Conservation (phyloP, 1,284 basidiomycete genomes). For the Puccinia triticina region DNA sequence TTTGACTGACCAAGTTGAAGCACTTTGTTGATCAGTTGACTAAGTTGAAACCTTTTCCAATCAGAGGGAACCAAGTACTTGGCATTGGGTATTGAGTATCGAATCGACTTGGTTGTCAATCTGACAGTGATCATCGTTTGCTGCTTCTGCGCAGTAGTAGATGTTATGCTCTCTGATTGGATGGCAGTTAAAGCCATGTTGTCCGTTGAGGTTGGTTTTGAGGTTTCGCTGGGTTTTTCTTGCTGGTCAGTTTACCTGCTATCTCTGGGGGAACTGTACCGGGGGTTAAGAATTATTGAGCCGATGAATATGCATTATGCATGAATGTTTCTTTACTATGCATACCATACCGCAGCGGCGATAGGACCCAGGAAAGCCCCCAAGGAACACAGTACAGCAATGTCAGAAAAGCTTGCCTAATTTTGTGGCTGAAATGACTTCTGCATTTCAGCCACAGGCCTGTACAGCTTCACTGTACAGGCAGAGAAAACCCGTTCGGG, state of each 20-base stretch:
- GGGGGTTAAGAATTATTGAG: too few relatives aligned
- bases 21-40: conserved; percentile 94
- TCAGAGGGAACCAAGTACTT: conserved; percentile 90
- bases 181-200: background rate
- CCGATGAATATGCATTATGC: background rate
- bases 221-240: background rate
- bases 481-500: too few relatives aligned
- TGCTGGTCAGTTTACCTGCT: too few relatives aligned
- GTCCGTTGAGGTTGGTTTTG: too few relatives aligned
- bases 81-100: conserved; percentile 79
- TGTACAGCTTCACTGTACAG: too few relatives aligned
- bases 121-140: conserved; percentile 67
- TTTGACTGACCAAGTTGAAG: conserved; percentile 67
- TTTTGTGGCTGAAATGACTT: too few relatives aligned
- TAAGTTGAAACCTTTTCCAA: conserved; percentile 95
- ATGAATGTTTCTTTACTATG: background rate
- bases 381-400: too few relatives aligned
- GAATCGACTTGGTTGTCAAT: conserved; percentile 74
- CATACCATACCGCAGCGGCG: too few relatives aligned
- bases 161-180: background rate
- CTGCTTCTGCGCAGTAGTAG: background rate
- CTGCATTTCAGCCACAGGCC: too few relatives aligned
- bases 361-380: too few relatives aligned
- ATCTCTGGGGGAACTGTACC: too few relatives aligned
- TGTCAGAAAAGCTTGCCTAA: too few relatives aligned